Percentiles rank a stretch among this genome's conserved stretches.
These are phyloP conservation scores for Ambispora gerdemannii DNA, from an alignment of 192 early-diverging fungal species.

Conservation along the genomic window DNA sequence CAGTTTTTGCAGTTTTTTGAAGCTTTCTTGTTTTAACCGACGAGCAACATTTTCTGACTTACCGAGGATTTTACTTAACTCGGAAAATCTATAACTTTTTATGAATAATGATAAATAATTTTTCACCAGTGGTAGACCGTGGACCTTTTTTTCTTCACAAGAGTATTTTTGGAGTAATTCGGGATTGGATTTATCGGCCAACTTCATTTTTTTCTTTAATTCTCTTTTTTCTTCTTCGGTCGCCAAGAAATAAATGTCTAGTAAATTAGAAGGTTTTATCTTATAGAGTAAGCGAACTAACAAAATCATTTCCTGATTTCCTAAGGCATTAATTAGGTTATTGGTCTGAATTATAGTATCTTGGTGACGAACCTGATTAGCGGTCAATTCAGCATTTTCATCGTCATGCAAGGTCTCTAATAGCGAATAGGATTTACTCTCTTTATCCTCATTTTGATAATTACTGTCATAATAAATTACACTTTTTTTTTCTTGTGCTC, in stretches of 20 bases:
- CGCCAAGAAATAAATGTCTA: conserved; percentile 1
- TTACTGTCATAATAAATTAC: conserved; percentile 20
- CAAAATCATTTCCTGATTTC: conserved; percentile 4
- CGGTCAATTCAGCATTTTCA: conserved; percentile 18
- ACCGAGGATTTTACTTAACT: conserved; percentile 11
- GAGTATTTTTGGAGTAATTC: conserved; percentile 15
- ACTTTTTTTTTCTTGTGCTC: conserved; percentile 3
- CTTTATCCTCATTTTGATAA: conserved; percentile 16
- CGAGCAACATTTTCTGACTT: conserved; percentile 13
- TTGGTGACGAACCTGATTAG: conserved; percentile 8
- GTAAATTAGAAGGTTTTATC: conserved; percentile 16
- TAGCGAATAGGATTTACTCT: conserved; percentile 14
- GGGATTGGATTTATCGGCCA: conserved; percentile 8
- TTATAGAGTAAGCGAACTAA: conserved; percentile 8
- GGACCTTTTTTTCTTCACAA: conserved; percentile 3
- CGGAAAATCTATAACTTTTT: conserved; percentile 12
- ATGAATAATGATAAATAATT: conserved; percentile 17
- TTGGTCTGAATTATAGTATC: conserved; percentile 6
- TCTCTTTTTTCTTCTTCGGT: conserved; percentile 17
- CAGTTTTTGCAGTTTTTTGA: conserved; percentile 16
- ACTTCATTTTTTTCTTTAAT: conserved; percentile 17
- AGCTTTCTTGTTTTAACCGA: conserved; percentile 13
- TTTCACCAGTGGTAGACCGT: conserved; percentile 4
- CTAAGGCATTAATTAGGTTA: conserved; percentile 8
- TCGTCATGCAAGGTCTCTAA: conserved; percentile 9